Conservation (phyloP, 305 asterid genomes). For the Fraxinus paxiana region DNA sequence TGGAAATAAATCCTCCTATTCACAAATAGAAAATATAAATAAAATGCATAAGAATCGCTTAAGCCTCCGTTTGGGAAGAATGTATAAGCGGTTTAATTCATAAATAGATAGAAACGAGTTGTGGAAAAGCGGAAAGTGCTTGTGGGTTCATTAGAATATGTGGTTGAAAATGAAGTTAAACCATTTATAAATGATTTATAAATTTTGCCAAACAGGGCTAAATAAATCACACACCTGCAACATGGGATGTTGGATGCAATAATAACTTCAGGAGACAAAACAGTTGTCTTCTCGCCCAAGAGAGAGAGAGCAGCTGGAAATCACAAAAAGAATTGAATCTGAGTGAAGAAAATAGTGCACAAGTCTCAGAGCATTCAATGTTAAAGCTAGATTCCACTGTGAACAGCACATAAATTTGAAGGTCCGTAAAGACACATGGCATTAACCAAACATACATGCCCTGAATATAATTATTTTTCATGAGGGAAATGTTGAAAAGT, state of each 20-base stretch:
- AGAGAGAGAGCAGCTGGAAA: constrained; percentile 76
- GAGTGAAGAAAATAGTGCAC: constrained; percentile 21
- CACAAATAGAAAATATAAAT: constrained; percentile 6
- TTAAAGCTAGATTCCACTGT: background rate
- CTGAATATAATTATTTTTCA: background rate
- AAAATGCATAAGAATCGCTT: constrained; percentile 7
- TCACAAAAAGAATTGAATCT: constrained; percentile 29
- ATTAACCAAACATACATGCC: background rate
- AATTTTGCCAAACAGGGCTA: background rate
- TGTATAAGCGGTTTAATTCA: background rate
- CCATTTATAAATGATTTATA: background rate
- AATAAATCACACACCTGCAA: constrained; percentile 64
- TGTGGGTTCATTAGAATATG: background rate
- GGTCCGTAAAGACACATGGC: background rate
- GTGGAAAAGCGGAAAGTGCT: background rate
- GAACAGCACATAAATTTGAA: background rate
- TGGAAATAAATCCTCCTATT: constrained; percentile 15
- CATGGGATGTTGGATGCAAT: constrained; percentile 85
- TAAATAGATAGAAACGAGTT: background rate
- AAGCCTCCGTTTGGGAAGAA: background rate
- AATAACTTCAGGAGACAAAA: constrained; percentile 77
- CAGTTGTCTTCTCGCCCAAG: constrained; percentile 93
- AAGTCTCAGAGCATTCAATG: constrained; percentile 2
- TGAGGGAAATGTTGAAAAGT: background rate
- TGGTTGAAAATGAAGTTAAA: background rate